Evolutionary conservation across 2,329 filamentous ascomycete genomes (phyloP).

Genomic region (Monosporascus sp.): DNA sequence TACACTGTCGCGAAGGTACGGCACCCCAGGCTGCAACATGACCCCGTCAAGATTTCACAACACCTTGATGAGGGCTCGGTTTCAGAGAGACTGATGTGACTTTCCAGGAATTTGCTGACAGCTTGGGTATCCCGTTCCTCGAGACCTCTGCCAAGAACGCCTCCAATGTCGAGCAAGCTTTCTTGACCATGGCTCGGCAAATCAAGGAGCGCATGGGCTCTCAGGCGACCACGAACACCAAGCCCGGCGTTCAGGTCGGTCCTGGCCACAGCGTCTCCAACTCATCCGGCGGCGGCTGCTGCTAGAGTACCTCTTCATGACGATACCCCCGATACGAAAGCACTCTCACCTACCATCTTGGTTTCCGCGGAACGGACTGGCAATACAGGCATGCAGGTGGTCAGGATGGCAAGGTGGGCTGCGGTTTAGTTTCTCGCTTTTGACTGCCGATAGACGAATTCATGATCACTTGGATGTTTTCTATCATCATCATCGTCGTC

Average conservation of each 20-base stretch:
- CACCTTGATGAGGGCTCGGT: not conserved
- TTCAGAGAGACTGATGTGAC: not conserved
- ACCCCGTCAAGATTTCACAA: not conserved
- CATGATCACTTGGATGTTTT: slow-evolving; percentile 21
- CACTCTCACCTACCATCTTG: slow-evolving; percentile 18
- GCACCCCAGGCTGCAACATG: slow-evolving; percentile 4
- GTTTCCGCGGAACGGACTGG: slow-evolving; percentile 20
- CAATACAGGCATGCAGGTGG: slow-evolving; percentile 21
- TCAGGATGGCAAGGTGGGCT: slow-evolving; percentile 20
- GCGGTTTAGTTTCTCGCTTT: slow-evolving; percentile 19
- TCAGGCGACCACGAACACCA: slow-evolving; percentile 92
- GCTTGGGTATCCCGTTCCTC: slow-evolving; percentile 96
- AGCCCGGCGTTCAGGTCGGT: slow-evolving; percentile 94
- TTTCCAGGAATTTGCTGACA: slow-evolving; percentile 91
- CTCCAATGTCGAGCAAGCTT: slow-evolving; percentile 98
- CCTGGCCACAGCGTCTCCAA: slow-evolving; percentile 91
- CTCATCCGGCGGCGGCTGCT: slow-evolving; percentile 81
- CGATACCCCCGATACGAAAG: slow-evolving; percentile 22
- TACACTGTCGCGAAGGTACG: slow-evolving; percentile 98
- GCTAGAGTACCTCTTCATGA: slow-evolving; percentile 53
- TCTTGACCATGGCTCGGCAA: slow-evolving; percentile 99
- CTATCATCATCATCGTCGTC: slow-evolving; percentile 1
- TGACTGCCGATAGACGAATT: slow-evolving; percentile 25
- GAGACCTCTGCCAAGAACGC: slow-evolving; percentile 99
- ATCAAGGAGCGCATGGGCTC: slow-evolving; percentile 99